Base-by-base conservation (phyloP, 2,329 filamentous ascomycete species). In the Cytospora mali region DNA sequence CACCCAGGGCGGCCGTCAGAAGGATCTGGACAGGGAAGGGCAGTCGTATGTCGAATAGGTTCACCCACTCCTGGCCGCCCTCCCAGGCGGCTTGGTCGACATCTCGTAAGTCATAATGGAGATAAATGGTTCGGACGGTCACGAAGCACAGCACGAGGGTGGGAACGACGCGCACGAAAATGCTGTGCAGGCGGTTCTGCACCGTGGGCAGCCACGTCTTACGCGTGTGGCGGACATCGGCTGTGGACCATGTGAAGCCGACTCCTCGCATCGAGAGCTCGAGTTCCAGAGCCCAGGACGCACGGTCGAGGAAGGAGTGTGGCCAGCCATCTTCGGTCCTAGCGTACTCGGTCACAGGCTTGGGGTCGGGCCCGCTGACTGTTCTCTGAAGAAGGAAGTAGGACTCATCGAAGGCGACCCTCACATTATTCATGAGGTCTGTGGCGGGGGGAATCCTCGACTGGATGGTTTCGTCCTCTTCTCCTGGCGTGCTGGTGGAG, bases 191-290 rank as follows among this genome's bases (percentile, higher is more conserved):
- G 6, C 77, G 71, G 57, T 77, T 76, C 21, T 66, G 60, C 10
- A 75, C 70, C 3, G 74, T 77, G 0, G 77, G 77, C 6, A 77
- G 67, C 77, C 77, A 79, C 0, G 76, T 79, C 66, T 75, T 75
- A 33, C 73, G 73, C 6, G 76, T 77, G 65, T 79, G 77, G 11
- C 77, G 72, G 2, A 79, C 76, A 59, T 79, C 77, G 6, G 77
- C 77, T 2, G 76, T 79, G 23, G 75, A 77, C 77, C 76, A 79
- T 0, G 76, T 77, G 67, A 79, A 79, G 48, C 77, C 77, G 7
- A 76, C 74, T 21, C 77, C 77, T 16, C 77, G 72, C 77, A 79
- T 79, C 42, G 71, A 74, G 3, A 79, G 69, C 66, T 78, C 76
- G 27, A 79, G 71, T 66, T 79, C 77, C 9, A 79, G 69, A 6